phyloP scores from a whole-genome alignment of 106 monocot species.

The Acorus calamus region DNA sequence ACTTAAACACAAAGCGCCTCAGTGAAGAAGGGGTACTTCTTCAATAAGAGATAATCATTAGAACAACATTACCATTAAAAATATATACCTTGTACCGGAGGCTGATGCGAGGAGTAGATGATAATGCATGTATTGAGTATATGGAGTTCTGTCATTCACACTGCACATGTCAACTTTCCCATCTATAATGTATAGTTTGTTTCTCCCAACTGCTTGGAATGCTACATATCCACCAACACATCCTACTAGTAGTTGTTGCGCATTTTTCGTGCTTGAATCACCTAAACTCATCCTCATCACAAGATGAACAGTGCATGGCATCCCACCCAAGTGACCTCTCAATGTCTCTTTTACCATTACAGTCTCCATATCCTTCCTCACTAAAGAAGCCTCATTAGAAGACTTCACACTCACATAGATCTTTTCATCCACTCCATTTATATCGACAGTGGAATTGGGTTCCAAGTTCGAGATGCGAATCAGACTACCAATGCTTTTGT shows the following conservation, averaged over 20 bases:
- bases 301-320: slow-evolving; percentile 30
- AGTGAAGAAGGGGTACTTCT: no score
- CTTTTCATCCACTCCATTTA: background rate
- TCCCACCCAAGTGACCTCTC: slow-evolving; percentile 32
- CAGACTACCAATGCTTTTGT: slow-evolving; percentile 3
- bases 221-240: slow-evolving; percentile 22
- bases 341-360: slow-evolving; percentile 25
- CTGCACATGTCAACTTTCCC: slow-evolving; percentile 23
- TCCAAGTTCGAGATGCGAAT: background rate
- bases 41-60: no score
- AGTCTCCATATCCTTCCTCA: background rate
- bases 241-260: slow-evolving; percentile 19
- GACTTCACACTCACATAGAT: background rate
- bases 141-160: slow-evolving; percentile 28
- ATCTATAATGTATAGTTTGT: slow-evolving; percentile 30
- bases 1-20: no score
- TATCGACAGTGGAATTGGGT: no score
- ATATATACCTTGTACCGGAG: slow-evolving; percentile 25
- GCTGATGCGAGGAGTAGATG: slow-evolving; percentile 12
- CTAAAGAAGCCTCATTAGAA: background rate
- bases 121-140: slow-evolving; percentile 40
- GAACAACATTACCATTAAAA: no score
- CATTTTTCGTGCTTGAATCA: background rate
- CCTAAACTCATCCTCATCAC: slow-evolving; percentile 15
- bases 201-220: slow-evolving; percentile 14